phyloP scores from a whole-genome alignment of 805 yeast genomes.

The Nakazawaea sp. region DNA sequence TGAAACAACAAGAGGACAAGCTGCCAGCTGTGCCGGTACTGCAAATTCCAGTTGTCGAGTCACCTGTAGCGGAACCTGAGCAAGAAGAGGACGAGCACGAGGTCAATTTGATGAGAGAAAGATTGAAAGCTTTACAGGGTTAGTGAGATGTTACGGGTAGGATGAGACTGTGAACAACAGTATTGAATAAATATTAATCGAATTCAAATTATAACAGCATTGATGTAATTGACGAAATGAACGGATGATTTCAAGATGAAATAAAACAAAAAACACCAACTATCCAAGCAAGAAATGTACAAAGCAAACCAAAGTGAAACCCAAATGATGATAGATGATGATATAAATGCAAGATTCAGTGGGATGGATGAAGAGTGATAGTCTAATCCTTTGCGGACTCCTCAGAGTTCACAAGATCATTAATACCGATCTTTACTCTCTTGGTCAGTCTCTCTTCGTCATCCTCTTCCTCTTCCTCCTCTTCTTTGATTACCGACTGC shows the following conservation, averaged over 20 bases:
- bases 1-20: conserved; percentile 27
- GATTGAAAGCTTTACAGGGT: conserved; percentile 77
- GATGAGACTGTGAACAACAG: no score
- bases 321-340: no score
- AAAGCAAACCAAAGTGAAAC: no score
- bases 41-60: conserved; percentile 19
- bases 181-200: no score
- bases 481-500: background rate
- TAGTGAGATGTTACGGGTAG: no score
- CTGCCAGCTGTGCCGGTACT: conserved; percentile 25
- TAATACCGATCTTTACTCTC: conserved; percentile 8
- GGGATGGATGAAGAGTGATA: background rate
- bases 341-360: no score
- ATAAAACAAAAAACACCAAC: no score
- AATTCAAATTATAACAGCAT: no score
- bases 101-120: conserved; percentile 79
- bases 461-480: background rate
- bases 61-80: conserved; percentile 57
- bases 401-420: conserved; percentile 5
- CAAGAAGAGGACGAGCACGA: conserved; percentile 64
- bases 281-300: no score
- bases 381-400: background rate
- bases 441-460: conserved; percentile 2
- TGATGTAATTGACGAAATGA: no score
- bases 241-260: no score